Percentiles rank a stretch among this genome's conserved stretches.
Conservation (phyloP, 2,329 filamentous ascomycete genomes). For the Ampelomyces quisqualis region DNA sequence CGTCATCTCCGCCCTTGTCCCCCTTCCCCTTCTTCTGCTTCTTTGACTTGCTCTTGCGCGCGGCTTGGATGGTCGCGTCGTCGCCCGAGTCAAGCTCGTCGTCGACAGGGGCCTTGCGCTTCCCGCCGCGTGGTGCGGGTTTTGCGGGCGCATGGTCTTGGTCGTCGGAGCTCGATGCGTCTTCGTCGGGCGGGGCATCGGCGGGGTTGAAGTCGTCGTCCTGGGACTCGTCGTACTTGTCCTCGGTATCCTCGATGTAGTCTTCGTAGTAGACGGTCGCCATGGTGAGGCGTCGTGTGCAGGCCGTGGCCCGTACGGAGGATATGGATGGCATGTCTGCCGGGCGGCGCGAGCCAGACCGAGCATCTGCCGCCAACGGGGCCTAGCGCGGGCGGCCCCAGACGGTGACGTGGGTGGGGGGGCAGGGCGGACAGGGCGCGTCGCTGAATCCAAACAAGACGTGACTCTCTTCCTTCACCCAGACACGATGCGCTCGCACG, state of each 20-base stretch:
- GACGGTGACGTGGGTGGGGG: slow-evolving; percentile 29
- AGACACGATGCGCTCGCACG: too few relatives aligned
- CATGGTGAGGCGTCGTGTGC: too few relatives aligned
- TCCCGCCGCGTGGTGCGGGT: slow-evolving; percentile 25
- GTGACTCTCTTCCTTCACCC: too few relatives aligned
- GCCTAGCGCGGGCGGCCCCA: slow-evolving; percentile 14
- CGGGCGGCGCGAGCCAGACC: too few relatives aligned
- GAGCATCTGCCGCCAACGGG: slow-evolving; percentile 20
- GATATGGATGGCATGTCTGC: too few relatives aligned
- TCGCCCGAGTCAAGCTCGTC: slow-evolving; percentile 61
- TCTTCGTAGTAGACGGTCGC: slow-evolving; percentile 33
- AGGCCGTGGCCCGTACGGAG: too few relatives aligned
- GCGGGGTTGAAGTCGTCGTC: slow-evolving; percentile 75
- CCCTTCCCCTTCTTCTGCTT: slow-evolving; percentile 36
- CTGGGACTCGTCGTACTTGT: slow-evolving; percentile 63
- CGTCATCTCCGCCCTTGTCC: slow-evolving; percentile 33
- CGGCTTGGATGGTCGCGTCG: slow-evolving; percentile 66
- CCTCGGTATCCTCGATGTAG: slow-evolving; percentile 22
- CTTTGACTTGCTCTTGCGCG: slow-evolving; percentile 53
- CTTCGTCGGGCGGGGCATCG: slow-evolving; percentile 52
- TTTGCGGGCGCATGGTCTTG: slow-evolving; percentile 32
- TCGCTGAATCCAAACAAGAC: slow-evolving; percentile 30
- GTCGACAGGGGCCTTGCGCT: slow-evolving; percentile 37
- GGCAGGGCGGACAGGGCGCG: slow-evolving; percentile 17
- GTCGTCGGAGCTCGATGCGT: slow-evolving; percentile 54